These are phyloP conservation scores for Coniochaeta sp. DNA, from an alignment of 2,329 filamentous ascomycete genomes.

Conservation along the genomic window DNA sequence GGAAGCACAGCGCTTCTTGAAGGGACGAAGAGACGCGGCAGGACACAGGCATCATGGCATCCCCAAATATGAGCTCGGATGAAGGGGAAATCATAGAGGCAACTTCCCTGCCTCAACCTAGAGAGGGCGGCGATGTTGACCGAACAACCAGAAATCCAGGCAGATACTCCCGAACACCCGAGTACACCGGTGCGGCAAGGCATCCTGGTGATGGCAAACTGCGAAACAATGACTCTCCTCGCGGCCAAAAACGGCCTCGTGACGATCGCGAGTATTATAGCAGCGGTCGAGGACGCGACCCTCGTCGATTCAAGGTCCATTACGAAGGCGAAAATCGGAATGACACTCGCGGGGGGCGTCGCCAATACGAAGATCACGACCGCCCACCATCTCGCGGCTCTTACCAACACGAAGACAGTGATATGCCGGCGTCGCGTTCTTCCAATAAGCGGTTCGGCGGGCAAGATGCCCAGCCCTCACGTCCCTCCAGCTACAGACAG, in stretches of 20 bases:
- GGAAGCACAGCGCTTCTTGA: conserved; percentile 4
- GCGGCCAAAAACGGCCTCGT: conserved; percentile 59
- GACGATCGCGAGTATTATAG: conserved; percentile 48
- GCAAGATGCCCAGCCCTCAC: conserved; percentile 44
- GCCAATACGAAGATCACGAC: conserved; percentile 51
- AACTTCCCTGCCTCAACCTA: conserved; percentile 73
- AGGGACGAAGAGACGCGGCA: background rate
- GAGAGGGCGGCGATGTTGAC: conserved; percentile 78
- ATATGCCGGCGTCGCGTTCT: conserved; percentile 22
- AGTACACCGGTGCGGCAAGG: conserved; percentile 10
- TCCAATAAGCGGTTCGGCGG: conserved; percentile 48
- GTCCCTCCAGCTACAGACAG: conserved; percentile 11
- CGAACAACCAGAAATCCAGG: conserved; percentile 74
- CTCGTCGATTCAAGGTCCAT: conserved; percentile 52
- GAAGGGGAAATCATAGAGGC: conserved; percentile 89
- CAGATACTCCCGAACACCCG: conserved; percentile 51
- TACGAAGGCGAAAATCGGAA: conserved; percentile 51
- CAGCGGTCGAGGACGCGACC: conserved; percentile 33
- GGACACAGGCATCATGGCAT: conserved; percentile 17
- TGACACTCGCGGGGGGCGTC: conserved; percentile 37
- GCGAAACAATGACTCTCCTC: conserved; percentile 45
- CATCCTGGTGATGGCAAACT: conserved; percentile 7
- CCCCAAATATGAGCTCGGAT: conserved; percentile 56
- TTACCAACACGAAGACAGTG: conserved; percentile 39
- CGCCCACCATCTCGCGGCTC: conserved; percentile 35